Conservation (phyloP, 139 green algal species). For the Pleodorina starrii region DNA sequence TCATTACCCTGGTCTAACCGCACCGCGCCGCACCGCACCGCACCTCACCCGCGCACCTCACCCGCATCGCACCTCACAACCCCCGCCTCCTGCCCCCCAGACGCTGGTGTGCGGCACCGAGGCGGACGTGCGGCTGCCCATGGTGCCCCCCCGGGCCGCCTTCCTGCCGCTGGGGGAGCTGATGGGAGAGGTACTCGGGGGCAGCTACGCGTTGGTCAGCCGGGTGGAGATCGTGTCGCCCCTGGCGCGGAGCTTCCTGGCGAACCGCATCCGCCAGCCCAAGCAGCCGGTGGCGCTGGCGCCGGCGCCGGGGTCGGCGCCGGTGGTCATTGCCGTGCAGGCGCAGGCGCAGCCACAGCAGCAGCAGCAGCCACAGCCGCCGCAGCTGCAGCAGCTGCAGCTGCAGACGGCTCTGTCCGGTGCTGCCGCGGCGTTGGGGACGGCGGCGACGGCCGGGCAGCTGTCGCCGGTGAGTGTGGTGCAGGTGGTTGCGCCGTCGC, state of each 20-base stretch:
- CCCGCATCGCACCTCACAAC: neutral
- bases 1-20: neutral
- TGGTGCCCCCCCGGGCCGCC: neutral
- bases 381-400: neutral
- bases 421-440: no score
- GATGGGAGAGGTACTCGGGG: neutral
- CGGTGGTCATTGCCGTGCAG: neutral
- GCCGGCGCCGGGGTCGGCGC: neutral
- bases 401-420: no score
- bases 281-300: no score
- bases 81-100: neutral
- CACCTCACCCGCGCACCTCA: neutral
- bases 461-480: no score
- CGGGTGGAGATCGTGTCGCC: neutral
- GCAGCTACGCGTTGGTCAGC: neutral
- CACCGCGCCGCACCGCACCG: neutral
- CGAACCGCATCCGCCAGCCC: neutral
- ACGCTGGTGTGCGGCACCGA: constrained; percentile 40
- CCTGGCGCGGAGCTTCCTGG: neutral
- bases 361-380: neutral
- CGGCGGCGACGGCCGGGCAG: no score
- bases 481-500: no score
- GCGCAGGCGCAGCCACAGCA: neutral
- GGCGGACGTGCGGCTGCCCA: neutral
- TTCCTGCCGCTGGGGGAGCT: constrained; percentile 7